Conservation (phyloP, 2,329 filamentous ascomycete genomes). For the Tolypocladium nubicola region DNA sequence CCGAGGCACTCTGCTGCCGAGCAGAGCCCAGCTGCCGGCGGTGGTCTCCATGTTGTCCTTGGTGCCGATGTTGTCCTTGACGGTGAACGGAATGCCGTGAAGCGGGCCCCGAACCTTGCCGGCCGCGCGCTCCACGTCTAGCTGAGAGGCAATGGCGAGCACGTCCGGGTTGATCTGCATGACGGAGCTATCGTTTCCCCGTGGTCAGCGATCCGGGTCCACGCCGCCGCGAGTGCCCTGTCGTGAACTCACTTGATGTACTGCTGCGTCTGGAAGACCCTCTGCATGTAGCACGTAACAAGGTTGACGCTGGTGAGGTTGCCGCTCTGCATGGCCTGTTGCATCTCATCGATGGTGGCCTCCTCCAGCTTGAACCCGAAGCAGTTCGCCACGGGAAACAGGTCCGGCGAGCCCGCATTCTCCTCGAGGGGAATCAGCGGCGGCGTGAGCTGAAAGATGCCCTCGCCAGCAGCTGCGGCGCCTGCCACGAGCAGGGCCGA, state of each 20-base stretch:
- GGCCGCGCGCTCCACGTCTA: slow-evolving; percentile 48
- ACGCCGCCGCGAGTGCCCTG: no score
- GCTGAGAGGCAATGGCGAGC: slow-evolving; percentile 45
- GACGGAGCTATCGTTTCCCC: slow-evolving; percentile 32
- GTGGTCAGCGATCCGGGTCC: background rate
- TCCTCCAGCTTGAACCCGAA: slow-evolving; percentile 53
- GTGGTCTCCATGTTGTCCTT: slow-evolving; percentile 66
- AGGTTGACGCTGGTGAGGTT: slow-evolving; percentile 47
- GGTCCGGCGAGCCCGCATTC: slow-evolving; percentile 22
- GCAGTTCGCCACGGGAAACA: slow-evolving; percentile 56
- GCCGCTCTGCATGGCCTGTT: slow-evolving; percentile 43
- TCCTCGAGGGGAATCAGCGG: slow-evolving; percentile 23
- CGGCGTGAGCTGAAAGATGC: slow-evolving; percentile 13
- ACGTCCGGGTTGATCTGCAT: slow-evolving; percentile 60
- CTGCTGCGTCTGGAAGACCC: slow-evolving; percentile 49
- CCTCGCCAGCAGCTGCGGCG: slow-evolving; percentile 1
- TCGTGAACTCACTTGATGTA: slow-evolving; percentile 46
- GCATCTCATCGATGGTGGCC: slow-evolving; percentile 58
- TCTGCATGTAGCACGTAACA: slow-evolving; percentile 49
- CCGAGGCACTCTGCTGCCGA: slow-evolving; percentile 55
- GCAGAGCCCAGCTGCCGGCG: slow-evolving; percentile 56
- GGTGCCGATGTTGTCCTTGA: slow-evolving; percentile 64
- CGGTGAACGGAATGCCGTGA: slow-evolving; percentile 65
- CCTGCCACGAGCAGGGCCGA: slow-evolving; percentile 1
- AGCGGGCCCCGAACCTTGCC: slow-evolving; percentile 53